Percentiles rank a stretch among this genome's conserved stretches.
These are phyloP conservation scores for Neolentinus lepideus DNA, from an alignment of 1,284 basidiomycete species.

Conservation along the genomic window DNA sequence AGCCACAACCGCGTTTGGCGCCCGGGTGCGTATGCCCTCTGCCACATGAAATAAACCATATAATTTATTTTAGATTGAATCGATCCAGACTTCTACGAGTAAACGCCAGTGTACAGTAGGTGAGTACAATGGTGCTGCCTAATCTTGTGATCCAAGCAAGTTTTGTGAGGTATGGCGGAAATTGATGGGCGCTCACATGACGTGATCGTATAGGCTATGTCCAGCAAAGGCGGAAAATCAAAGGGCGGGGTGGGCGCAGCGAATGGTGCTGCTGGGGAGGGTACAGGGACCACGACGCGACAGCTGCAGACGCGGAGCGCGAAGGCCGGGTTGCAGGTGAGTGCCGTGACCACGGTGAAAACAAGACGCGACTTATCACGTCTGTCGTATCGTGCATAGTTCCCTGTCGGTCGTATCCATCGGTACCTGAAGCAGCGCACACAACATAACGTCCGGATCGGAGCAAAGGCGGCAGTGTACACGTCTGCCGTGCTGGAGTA, in stretches of 20 bases:
- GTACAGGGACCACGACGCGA: background rate
- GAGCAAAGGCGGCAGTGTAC: constrained; percentile 89
- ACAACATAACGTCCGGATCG: constrained; percentile 90
- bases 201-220: background rate
- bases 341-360: background rate
- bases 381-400: constrained; percentile 39
- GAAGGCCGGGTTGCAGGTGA: background rate
- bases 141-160: background rate
- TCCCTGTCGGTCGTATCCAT: constrained; percentile 92
- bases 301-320: background rate
- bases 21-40: background rate
- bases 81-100: too few relatives aligned
- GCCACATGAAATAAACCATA: background rate
- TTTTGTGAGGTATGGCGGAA: background rate
- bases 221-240: background rate
- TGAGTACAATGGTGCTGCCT: background rate
- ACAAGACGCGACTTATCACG: too few relatives aligned
- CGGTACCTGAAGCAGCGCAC: constrained; percentile 92
- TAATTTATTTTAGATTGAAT: too few relatives aligned
- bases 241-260: background rate
- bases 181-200: background rate
- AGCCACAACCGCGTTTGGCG: constrained; percentile 1
- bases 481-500: constrained; percentile 91
- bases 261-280: background rate
- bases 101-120: background rate